Evolutionary conservation across 1,284 basidiomycete species (phyloP), one percentile per base, ranked within the genome.

Genomic region (Boletellus deceptivus): DNA sequence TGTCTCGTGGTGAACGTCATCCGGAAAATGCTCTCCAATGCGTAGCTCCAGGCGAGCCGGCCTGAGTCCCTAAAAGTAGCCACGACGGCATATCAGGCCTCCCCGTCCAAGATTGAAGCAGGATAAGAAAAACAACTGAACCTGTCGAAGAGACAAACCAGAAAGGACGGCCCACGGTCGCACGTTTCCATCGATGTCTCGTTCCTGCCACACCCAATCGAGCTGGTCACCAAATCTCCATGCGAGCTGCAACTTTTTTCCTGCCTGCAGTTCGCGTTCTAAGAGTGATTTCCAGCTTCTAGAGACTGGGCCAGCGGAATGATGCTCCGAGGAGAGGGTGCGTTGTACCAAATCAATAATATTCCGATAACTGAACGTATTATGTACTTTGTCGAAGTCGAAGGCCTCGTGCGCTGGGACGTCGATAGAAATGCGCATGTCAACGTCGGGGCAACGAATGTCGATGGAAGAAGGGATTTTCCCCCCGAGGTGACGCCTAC

Each of bases 151-250:
- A 20, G 86, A 80, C 31, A 91, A 60, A 18, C 91, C 91, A 58
- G 78, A 86, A 11, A 93, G 67, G 1, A 91, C 81, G 2, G 78
- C 77, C 86, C 88, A 92, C 36, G 77, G 75, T 37, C 91, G 77
- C n/a, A 69, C 61, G 46, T 77, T 69, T 13, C 82, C 86, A 20
- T 80, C 73, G 2, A 86, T 74, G 59, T 90, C 88, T 16, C 74
- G 67, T 24, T 84, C 78, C 41, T 86, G 74, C 80, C 83, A 86
- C 35, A 92, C 75, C 92, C 91, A 94, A 63, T 94, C 90, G 42
- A 93, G 66, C 55, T 80, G 80, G 1, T 80, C 80, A 40, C 79
- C 83, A 44, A 76, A 69, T 25, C 89, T 76, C 91, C 91, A 94
- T 38, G 85, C 87, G 17, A 94, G 75, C 61, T 84, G 80, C 37